phyloP scores from a whole-genome alignment of 148 eudicot species.

The Heliamphora exappendiculata region DNA sequence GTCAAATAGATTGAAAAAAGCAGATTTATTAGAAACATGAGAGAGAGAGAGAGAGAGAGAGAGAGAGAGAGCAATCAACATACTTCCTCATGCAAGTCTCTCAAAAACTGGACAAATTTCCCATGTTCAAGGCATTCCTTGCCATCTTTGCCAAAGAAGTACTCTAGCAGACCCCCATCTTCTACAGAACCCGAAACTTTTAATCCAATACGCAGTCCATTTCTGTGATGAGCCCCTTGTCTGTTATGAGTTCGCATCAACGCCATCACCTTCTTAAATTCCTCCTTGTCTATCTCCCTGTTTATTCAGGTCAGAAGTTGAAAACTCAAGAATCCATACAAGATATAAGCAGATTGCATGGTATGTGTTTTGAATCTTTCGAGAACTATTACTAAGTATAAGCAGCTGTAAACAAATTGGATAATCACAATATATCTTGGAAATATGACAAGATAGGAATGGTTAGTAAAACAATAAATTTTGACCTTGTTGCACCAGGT shows the following conservation, averaged over 20 bases:
- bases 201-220: slow-evolving; percentile 52
- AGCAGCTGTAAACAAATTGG: not conserved
- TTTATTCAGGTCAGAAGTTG: not conserved
- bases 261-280: slow-evolving; percentile 81
- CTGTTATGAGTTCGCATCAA: slow-evolving; percentile 70
- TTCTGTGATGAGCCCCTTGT: slow-evolving; percentile 68
- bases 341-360: not conserved
- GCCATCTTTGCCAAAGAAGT: slow-evolving; percentile 89
- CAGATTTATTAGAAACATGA: too few relatives aligned
- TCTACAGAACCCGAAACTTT: slow-evolving; percentile 55
- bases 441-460: too few relatives aligned
- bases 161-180: slow-evolving; percentile 70
- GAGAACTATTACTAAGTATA: not conserved
- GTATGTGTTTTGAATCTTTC: not conserved
- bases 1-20: too few relatives aligned
- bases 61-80: not conserved
- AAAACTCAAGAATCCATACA: not conserved
- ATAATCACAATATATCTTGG: not conserved
- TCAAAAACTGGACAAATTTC: slow-evolving; percentile 67
- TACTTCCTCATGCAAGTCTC: slow-evolving; percentile 81
- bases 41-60: not conserved
- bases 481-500: too few relatives aligned
- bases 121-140: slow-evolving; percentile 46
- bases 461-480: too few relatives aligned
- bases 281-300: slow-evolving; percentile 75